Conservation (phyloP, 495 filamentous ascomycete species). For the Parathielavia appendiculata region DNA sequence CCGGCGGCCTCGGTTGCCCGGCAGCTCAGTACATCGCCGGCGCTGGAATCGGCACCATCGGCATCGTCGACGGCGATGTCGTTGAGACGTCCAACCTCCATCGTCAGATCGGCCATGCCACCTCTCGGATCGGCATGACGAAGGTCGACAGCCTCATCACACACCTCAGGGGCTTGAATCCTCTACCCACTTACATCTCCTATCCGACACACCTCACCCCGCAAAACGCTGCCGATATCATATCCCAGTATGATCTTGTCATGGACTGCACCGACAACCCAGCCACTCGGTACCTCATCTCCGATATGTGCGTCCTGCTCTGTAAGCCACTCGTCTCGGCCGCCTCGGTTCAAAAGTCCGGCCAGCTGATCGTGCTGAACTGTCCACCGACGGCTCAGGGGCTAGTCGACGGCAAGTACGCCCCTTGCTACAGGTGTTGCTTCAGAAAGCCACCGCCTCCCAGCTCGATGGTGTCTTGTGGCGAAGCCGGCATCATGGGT, state of each 20-base stretch:
- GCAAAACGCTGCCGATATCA: constrained; percentile 57
- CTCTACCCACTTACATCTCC: constrained; percentile 55
- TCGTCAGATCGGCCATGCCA: constrained; percentile 79
- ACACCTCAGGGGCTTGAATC: constrained; percentile 64
- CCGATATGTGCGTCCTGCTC: constrained; percentile 76
- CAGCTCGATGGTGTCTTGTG: constrained; percentile 71
- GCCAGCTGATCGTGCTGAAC: constrained; percentile 83
- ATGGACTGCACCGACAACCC: constrained; percentile 95
- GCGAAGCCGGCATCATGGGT: constrained; percentile 86
- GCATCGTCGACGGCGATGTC: constrained; percentile 78
- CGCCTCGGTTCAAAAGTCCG: constrained; percentile 78
- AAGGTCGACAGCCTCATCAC: constrained; percentile 79
- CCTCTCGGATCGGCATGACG: constrained; percentile 60
- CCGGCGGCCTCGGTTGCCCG: constrained; percentile 86
- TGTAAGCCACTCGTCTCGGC: constrained; percentile 80
- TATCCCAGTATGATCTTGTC: constrained; percentile 69
- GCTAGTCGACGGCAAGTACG: constrained; percentile 30
- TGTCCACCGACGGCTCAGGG: constrained; percentile 51
- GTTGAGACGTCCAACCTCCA: constrained; percentile 91
- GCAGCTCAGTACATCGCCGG: constrained; percentile 86
- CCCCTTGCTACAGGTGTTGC: constrained; percentile 90
- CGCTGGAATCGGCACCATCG: constrained; percentile 77
- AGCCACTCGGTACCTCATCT: constrained; percentile 85
- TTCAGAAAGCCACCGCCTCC: constrained; percentile 83
- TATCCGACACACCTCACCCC: constrained; percentile 59